Evolutionary conservation across 2,329 filamentous ascomycete species (phyloP).

Genomic region (Pseudocercospora fijiensis): DNA sequence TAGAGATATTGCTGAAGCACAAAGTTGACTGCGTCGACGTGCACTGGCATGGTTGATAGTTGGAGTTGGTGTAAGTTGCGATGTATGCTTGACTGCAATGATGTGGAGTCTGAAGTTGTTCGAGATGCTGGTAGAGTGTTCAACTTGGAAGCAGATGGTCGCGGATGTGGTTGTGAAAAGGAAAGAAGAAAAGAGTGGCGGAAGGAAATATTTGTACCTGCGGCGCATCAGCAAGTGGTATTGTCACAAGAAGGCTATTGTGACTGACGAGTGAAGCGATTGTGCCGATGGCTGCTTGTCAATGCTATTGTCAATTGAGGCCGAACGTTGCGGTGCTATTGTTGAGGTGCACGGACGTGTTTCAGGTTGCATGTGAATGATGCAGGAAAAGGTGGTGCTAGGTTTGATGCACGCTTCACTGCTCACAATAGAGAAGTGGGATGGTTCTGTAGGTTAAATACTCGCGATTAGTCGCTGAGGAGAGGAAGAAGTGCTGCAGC

Average conservation of each 20-base stretch:
- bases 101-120: background rate
- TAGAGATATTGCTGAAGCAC: background rate
- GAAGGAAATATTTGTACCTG: slow-evolving; percentile 3
- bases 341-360: background rate
- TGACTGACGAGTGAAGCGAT: background rate
- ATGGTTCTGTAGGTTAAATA: background rate
- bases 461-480: background rate
- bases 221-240: background rate
- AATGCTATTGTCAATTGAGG: background rate
- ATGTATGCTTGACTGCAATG: background rate
- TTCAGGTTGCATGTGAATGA: slow-evolving; percentile 2
- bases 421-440: background rate
- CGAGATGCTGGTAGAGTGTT: background rate
- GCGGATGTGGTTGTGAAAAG: background rate
- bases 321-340: background rate
- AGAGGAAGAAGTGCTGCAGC: background rate
- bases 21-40: background rate
- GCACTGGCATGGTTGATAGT: background rate
- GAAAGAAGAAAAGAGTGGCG: background rate
- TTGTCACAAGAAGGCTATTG: slow-evolving; percentile 2
- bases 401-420: background rate
- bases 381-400: background rate
- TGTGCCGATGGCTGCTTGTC: background rate
- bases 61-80: background rate
- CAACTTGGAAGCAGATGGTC: background rate